Evolutionary conservation across 2,329 filamentous ascomycete genomes (phyloP), one percentile per base, ranked within the genome.

Genomic region (Phialophora macrospora): DNA sequence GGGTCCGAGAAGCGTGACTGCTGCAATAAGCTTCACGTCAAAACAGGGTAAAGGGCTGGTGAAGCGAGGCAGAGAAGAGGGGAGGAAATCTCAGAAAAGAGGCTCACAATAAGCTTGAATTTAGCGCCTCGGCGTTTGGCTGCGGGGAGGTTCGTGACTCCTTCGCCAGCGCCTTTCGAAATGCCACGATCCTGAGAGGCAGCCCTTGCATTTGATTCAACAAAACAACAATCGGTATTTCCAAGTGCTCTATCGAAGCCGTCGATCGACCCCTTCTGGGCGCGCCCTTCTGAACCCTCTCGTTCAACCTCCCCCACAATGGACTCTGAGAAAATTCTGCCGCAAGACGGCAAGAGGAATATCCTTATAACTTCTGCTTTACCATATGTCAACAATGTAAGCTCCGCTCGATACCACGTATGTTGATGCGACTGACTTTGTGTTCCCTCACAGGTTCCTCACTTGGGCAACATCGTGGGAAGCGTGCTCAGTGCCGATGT

Each of bases 311-410:
- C 38, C 54, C 67, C 63, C 60, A 57, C 32, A 28, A 75, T 74
- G 73, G 71, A 51, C 34, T 52, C 66, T 34, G 57, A 72, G 20
- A 72, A 75, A 55, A 86, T 90, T 68, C 78, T 91, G 70, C 90
- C 90, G 70, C 79, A 87, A 74, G 81, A 87, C 76, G 90, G 90
- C 72, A 89, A 96, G 83, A 86, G 88, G 74, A 98, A 97, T 78
- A 87, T 96, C 73, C 86, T 98, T 68, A 89, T 98, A 73, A 97
- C 94, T 51, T 94, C 90, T 73, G 93, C 93, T n/a, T 80, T 97
- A 55, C 93, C 93, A 49, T 97, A 97, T 74, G 90, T 92, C 60
- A 89, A 88, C 77, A 89, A 88, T 74, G 81, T 84, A 3, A 80
- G 64, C 58, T 5, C 20, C 12, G n/a, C 14, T 9, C 8, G 8